A percentile compares a stretch with the other conserved stretches of the same genome.
Evolutionary conservation across 768 basidiomycete genomes (phyloP).

Genomic region (Sarcodon sp.): DNA sequence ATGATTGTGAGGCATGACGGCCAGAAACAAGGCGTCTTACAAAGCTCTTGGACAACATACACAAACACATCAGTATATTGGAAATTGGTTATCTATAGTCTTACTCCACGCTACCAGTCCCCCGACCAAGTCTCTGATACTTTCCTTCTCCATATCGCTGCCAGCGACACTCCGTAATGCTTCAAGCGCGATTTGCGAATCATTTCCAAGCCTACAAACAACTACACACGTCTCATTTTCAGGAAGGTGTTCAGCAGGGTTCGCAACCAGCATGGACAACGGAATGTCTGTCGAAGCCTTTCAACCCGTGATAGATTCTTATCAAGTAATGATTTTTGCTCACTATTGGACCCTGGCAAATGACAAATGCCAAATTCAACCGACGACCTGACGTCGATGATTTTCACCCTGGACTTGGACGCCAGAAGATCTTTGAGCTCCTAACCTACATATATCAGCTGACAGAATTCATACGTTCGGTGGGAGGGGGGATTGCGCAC

Average conservation of each 20-base stretch:
- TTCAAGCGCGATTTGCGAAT: slow-evolving; percentile 79
- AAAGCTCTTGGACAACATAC: no score
- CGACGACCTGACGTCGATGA: slow-evolving; percentile 74
- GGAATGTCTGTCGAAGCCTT: slow-evolving; percentile 48
- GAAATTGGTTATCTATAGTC: slow-evolving; percentile 64
- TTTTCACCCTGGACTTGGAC: slow-evolving; percentile 10
- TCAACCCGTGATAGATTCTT: slow-evolving; percentile 2
- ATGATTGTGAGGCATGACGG: slow-evolving; percentile 42
- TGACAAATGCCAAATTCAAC: slow-evolving; percentile 83
- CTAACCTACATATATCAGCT: slow-evolving; percentile 18
- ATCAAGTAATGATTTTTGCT: slow-evolving; percentile 11
- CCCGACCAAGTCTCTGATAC: slow-evolving; percentile 62
- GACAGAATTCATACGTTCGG: slow-evolving; percentile 27
- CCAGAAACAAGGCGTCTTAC: not conserved
- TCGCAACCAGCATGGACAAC: slow-evolving; percentile 44
- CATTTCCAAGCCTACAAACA: slow-evolving; percentile 84
- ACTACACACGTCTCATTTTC: slow-evolving; percentile 31
- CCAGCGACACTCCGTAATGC: slow-evolving; percentile 30
- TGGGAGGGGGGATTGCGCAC: slow-evolving; percentile 8
- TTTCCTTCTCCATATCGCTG: slow-evolving; percentile 9
- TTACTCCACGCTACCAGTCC: slow-evolving; percentile 74
- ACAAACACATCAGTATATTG: slow-evolving; percentile 44
- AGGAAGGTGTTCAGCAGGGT: slow-evolving; percentile 37
- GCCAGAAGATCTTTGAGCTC: slow-evolving; percentile 30
- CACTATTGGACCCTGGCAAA: slow-evolving; percentile 64